Evolutionary conservation across 306 rosid genomes (phyloP).

Genomic region (Malus sieversii): DNA sequence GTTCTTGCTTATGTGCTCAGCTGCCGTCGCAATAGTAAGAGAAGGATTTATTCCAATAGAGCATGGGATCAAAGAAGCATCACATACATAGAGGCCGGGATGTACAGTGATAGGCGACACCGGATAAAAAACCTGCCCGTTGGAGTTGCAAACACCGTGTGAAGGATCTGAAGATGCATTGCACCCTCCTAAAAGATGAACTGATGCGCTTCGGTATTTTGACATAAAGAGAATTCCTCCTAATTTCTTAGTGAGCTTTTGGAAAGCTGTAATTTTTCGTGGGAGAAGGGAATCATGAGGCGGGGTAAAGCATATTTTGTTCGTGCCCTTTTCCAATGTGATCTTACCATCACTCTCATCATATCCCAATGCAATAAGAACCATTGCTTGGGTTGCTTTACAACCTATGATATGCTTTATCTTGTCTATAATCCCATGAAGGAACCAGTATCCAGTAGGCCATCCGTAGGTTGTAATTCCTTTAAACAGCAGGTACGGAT

Average conservation of each 20-base stretch:
- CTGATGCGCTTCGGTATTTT: constrained; percentile 28
- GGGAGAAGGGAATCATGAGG: constrained; percentile 28
- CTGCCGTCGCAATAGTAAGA: constrained; percentile 23
- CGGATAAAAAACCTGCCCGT: constrained; percentile 26
- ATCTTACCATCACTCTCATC: constrained; percentile 27
- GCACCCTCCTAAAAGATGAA: constrained; percentile 33
- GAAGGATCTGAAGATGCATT: constrained; percentile 21
- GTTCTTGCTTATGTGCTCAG: constrained; percentile 24
- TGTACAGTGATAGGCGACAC: constrained; percentile 10
- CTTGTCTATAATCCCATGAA: constrained; percentile 32
- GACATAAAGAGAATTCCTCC: constrained; percentile 32
- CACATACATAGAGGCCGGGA: constrained; percentile 23
- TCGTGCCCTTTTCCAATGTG: constrained; percentile 9
- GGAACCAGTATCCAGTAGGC: constrained; percentile 30
- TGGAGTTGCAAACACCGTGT: constrained; percentile 28
- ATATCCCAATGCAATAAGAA: constrained; percentile 26
- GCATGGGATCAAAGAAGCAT: constrained; percentile 35
- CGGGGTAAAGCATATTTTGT: constrained; percentile 24
- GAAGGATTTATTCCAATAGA: constrained; percentile 31
- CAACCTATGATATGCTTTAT: constrained; percentile 16
- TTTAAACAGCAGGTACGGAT: constrained; percentile 27
- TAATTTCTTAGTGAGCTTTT: constrained; percentile 23
- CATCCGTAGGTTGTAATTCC: constrained; percentile 33
- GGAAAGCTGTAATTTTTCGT: constrained; percentile 20
- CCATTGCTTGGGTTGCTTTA: constrained; percentile 22